A percentile compares a stretch with the other conserved stretches of the same genome.
These are phyloP conservation scores for Emergomyces orientalis DNA, from an alignment of 2,329 filamentous ascomycete genomes.

Conservation along the genomic window DNA sequence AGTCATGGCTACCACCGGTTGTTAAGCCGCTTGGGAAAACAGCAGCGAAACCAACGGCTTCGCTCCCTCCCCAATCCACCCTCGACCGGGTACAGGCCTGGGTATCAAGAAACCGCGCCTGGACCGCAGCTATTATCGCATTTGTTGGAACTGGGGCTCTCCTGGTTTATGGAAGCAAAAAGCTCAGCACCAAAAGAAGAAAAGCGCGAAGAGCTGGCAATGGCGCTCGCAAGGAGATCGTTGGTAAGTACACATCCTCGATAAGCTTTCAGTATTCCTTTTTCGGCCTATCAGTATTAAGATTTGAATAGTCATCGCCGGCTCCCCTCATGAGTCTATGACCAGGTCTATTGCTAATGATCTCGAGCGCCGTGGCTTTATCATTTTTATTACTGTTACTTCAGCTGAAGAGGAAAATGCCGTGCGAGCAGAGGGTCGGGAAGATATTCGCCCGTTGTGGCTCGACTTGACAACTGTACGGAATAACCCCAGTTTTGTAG, in stretches of 20 bases:
- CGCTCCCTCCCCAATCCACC: constrained; percentile 30
- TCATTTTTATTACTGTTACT: constrained; percentile 82
- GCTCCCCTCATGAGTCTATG: constrained; percentile 75
- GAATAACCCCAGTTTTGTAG: not conserved
- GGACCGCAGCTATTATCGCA: constrained; percentile 62
- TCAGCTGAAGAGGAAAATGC: constrained; percentile 75
- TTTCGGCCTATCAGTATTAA: constrained; percentile 9
- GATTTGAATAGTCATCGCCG: constrained; percentile 60
- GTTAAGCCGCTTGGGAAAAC: constrained; percentile 51
- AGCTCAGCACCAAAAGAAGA: constrained; percentile 49
- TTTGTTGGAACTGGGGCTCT: constrained; percentile 57
- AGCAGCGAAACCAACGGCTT: constrained; percentile 15
- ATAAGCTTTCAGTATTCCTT: not conserved
- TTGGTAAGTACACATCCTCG: constrained; percentile 35
- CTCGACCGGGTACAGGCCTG: constrained; percentile 57
- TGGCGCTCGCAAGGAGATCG: constrained; percentile 78
- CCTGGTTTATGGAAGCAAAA: constrained; percentile 53
- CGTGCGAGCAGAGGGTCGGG: constrained; percentile 64
- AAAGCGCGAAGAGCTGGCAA: constrained; percentile 70
- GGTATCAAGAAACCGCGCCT: constrained; percentile 61
- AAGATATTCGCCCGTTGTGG: constrained; percentile 71
- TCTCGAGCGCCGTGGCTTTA: constrained; percentile 81
- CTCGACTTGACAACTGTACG: constrained; percentile 60
- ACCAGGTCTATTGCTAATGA: constrained; percentile 76
- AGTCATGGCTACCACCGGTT: constrained; percentile 63